These are phyloP conservation scores for Vitis riparia DNA, from an alignment of 164 flowering plant genomes.

Conservation along the genomic window DNA sequence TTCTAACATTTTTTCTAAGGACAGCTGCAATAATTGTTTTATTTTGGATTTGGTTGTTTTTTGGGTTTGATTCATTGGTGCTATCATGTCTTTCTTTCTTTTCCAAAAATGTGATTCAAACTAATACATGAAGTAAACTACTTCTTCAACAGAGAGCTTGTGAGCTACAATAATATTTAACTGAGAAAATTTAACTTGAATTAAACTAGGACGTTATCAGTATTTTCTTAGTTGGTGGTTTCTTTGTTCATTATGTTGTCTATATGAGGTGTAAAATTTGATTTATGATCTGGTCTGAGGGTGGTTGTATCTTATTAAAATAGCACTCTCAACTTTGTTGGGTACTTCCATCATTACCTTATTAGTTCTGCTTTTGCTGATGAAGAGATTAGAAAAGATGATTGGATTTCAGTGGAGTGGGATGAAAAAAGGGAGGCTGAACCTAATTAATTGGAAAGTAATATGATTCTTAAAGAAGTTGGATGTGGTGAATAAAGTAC, in stretches of 20 bases:
- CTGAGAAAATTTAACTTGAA: neutral
- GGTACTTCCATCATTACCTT: neutral
- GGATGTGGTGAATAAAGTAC: too few species aligned
- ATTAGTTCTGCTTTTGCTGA: neutral
- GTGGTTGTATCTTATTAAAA: neutral
- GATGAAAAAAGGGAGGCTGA: too few species aligned
- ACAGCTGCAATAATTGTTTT: neutral
- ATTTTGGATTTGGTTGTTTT: neutral
- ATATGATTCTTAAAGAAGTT: too few species aligned
- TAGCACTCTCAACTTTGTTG: neutral
- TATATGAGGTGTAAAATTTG: neutral
- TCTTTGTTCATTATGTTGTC: too few species aligned
- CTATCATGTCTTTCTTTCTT: too few species aligned
- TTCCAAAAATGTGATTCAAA: too few species aligned
- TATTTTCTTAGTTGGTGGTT: neutral
- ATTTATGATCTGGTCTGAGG: neutral
- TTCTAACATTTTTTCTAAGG: neutral
- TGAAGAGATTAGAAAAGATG: neutral
- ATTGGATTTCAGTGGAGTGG: too few species aligned
- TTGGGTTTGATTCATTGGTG: neutral
- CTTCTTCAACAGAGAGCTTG: neutral
- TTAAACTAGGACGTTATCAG: neutral
- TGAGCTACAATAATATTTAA: too few species aligned
- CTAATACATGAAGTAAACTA: neutral
- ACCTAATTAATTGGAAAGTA: too few species aligned